Percentiles rank a stretch among this genome's conserved stretches.
Conservation (phyloP, 2,329 filamentous ascomycete species). For the Paramyrothecium roridum region DNA sequence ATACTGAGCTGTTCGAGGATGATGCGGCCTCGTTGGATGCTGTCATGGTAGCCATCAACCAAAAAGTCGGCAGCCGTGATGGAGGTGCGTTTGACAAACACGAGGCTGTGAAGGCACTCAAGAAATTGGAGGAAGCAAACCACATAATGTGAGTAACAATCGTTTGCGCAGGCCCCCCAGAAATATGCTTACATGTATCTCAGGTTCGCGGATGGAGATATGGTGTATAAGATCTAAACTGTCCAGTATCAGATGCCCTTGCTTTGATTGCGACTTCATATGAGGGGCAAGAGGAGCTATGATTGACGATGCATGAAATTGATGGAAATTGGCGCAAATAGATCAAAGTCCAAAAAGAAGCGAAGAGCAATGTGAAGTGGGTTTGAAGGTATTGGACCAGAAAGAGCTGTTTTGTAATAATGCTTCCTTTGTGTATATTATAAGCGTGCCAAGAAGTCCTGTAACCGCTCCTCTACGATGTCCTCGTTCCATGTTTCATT, state of each 20-base stretch:
- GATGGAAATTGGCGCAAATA: slow-evolving; percentile 6
- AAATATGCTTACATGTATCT: slow-evolving; percentile 13
- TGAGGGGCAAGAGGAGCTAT: background rate
- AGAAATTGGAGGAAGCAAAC: slow-evolving; percentile 77
- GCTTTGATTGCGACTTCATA: background rate
- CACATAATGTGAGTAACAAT: slow-evolving; percentile 78
- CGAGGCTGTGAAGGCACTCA: slow-evolving; percentile 76
- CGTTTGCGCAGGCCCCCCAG: background rate
- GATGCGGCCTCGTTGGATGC: slow-evolving; percentile 75
- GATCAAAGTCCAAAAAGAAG: background rate
- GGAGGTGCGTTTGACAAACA: slow-evolving; percentile 62
- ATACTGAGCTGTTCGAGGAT: slow-evolving; percentile 79
- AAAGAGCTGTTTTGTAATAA: background rate
- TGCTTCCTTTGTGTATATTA: slow-evolving; percentile 11
- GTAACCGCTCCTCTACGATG: slow-evolving; percentile 48
- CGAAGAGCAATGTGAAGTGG: slow-evolving; percentile 2
- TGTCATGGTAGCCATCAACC: slow-evolving; percentile 78
- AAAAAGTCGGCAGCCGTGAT: slow-evolving; percentile 50
- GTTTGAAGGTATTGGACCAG: background rate
- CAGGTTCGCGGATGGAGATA: slow-evolving; percentile 59
- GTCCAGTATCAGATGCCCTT: background rate
- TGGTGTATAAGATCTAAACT: slow-evolving; percentile 66
- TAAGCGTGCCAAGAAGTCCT: slow-evolving; percentile 44
- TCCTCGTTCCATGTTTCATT: slow-evolving; percentile 62
- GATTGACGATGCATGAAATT: background rate